phyloP scores from a whole-genome alignment of 306 rosid genomes.

The Trichosanthes cucumerina region DNA sequence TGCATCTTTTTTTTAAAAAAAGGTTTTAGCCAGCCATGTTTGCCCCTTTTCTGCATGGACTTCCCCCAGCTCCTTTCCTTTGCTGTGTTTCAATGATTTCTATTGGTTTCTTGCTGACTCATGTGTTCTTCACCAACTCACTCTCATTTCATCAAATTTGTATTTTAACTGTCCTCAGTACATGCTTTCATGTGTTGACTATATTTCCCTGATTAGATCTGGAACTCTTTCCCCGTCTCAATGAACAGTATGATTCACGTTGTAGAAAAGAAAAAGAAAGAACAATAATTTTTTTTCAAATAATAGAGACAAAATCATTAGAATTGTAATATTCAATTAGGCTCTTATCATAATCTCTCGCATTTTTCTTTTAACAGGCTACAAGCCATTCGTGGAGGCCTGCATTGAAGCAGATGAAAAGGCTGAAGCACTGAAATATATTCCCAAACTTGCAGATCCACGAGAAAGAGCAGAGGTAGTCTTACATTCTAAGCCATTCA shows the following conservation, averaged over 20 bases:
- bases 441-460: constrained; percentile 87
- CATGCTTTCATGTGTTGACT: neutral
- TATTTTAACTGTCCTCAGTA: neutral
- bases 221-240: neutral
- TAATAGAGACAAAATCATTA: neutral
- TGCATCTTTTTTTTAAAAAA: no score
- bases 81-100: no score
- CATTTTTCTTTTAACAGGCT: constrained; percentile 43
- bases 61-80: no score
- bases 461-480: constrained; percentile 93
- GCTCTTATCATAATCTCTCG: neutral
- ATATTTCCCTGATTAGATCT: neutral
- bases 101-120: no score
- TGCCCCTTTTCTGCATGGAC: no score
- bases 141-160: neutral
- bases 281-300: neutral
- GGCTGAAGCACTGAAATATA: constrained; percentile 84
- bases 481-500: neutral
- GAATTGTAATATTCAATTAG: neutral
- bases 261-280: neutral
- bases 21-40: no score
- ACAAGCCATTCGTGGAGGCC: constrained; percentile 90
- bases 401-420: constrained; percentile 94
- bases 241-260: neutral
- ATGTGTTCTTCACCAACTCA: neutral